Evolutionary conservation across 495 filamentous ascomycete genomes (phyloP), one percentile per base, ranked within the genome.

Genomic region (Delitschia confertaspora): DNA sequence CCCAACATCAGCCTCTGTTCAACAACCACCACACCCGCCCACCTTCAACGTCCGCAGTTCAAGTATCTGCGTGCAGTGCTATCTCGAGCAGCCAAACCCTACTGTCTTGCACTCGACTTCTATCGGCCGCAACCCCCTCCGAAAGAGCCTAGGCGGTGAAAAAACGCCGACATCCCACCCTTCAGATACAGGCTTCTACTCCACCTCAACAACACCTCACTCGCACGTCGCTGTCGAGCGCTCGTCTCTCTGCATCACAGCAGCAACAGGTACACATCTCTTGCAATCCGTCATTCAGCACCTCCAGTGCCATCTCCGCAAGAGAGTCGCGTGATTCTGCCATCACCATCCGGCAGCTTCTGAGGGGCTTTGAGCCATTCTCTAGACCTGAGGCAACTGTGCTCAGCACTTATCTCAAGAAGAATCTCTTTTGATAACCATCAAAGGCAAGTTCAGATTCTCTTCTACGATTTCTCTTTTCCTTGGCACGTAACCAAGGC

Each of bases 281-380:
- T 26, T 43, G 11, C 34, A 25, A 0, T 17, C 13, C 25, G 23
- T 38, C 42, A 49, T 51, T 56, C 41, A 51, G 35, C 37, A n/a
- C 32, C 33, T 22, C 42, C 14, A 17, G 25, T 38, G 32, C 25
- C 19, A 43, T 36, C 11, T 10, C 27, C 36, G 34, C n/a, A 24
- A 19, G 7, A 29, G 16, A 25, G 52, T 56, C 47, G 52, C 52
- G 47, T 47, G 52, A 38, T 50, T 47, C 47, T 42, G 46, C n/a
- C 36, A 42, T 29, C 47, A 24, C 52, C 47, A 47, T 45, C 42
- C 24, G 32, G 35, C 42, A 14, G 27, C 52, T 32, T 47, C 47
- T 51, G 47, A 56, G 41, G 52, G 52, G 41, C 52, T 56, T 51
- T 21, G 52, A 56, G 52, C 52, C 52, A 51, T 56, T 38, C 36